These are phyloP conservation scores for Microstegium vimineum DNA, from an alignment of 176 grass and related monocot genomes.

Conservation along the genomic window DNA sequence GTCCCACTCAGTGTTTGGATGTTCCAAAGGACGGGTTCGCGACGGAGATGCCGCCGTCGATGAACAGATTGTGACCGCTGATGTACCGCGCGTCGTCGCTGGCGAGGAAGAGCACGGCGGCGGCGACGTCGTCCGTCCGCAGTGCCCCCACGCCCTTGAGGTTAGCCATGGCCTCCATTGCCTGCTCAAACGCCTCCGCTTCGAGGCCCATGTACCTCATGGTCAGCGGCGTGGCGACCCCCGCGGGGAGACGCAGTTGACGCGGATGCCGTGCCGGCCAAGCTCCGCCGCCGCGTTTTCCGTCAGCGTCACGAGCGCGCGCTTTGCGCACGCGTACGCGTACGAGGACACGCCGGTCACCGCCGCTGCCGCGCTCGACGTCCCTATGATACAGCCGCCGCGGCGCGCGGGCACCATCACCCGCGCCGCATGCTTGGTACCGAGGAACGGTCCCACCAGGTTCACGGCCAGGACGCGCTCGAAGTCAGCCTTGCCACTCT, in stretches of 20 bases:
- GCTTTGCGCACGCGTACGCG: conserved; percentile 38
- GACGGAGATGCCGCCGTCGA: conserved; percentile 42
- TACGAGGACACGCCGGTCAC: neutral
- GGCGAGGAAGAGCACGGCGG: conserved; percentile 38
- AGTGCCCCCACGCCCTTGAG: conserved; percentile 29
- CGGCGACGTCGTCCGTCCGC: conserved; percentile 23
- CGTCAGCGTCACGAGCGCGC: conserved; percentile 31
- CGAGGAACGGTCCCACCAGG: conserved; percentile 38
- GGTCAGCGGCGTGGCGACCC: conserved; percentile 27
- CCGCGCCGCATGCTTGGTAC: conserved; percentile 47
- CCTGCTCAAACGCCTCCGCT: conserved; percentile 21
- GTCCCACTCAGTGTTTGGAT: neutral
- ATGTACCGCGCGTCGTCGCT: conserved; percentile 38
- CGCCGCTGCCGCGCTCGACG: conserved; percentile 24
- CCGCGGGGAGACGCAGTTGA: conserved; percentile 42
- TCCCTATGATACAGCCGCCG: conserved; percentile 37
- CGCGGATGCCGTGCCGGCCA: conserved; percentile 40
- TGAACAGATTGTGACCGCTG: conserved; percentile 44
- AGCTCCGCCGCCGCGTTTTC: conserved; percentile 35
- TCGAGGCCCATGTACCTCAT: neutral
- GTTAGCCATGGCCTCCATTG: neutral
- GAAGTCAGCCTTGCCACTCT: conserved; percentile 32
- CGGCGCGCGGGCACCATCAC: conserved; percentile 38
- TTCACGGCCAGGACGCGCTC: conserved; percentile 39
- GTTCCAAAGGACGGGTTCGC: neutral